phyloP scores from a whole-genome alignment of 441 rosid genomes.

The Populus trichocarpa region DNA sequence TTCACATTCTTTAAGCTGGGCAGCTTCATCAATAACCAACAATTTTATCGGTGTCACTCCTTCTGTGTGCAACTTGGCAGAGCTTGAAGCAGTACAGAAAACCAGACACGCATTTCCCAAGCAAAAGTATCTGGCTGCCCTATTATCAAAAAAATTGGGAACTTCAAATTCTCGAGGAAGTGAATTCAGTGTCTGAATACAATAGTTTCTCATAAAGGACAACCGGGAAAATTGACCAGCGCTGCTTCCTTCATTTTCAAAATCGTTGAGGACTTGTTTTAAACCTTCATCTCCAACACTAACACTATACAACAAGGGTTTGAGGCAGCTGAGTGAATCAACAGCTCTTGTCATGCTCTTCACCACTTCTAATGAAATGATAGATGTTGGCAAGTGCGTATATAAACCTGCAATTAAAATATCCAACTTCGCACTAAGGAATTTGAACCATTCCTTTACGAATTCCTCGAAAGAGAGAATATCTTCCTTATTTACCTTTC shows the following conservation, averaged over 20 bases:
- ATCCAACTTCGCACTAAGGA: constrained; percentile 4
- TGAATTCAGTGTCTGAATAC: constrained; percentile 14
- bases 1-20: constrained; percentile 62
- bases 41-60: constrained; percentile 18
- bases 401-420: constrained; percentile 20
- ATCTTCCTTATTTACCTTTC: not conserved
- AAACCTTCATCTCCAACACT: not conserved
- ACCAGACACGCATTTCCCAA: constrained; percentile 30
- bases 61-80: constrained; percentile 21
- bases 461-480: constrained; percentile 4
- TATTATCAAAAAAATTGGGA: not conserved
- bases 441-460: constrained; percentile 11
- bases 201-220: not conserved
- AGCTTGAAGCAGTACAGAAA: constrained; percentile 45
- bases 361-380: constrained; percentile 18
- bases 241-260: not conserved
- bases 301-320: not conserved
- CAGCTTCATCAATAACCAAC: constrained; percentile 50
- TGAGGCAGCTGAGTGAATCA: constrained; percentile 12
- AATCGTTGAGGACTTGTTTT: not conserved
- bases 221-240: not conserved
- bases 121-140: constrained; percentile 17
- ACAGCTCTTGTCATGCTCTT: constrained; percentile 15
- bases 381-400: constrained; percentile 31
- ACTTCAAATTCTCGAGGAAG: constrained; percentile 13